Conservation (phyloP, 345 rosid genomes). For the Garcia nutans region DNA sequence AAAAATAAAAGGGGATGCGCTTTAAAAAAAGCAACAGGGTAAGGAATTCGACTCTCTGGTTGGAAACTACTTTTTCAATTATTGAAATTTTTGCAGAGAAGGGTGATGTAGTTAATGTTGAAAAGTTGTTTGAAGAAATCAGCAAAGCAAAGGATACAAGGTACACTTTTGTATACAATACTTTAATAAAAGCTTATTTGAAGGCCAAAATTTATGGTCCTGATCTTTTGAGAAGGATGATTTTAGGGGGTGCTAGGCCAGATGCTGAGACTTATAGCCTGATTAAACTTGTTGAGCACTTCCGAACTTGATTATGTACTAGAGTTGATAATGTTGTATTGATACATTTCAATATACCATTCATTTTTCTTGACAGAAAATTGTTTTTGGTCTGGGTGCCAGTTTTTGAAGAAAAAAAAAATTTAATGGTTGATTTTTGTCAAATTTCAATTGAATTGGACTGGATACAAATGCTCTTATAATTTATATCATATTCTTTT, state of each 20-base stretch:
- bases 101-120: conserved; percentile 67
- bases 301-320: conserved; percentile 23
- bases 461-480: no score
- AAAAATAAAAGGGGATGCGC: conserved; percentile 55
- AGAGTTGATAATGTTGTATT: not conserved
- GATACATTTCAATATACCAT: not conserved
- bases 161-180: conserved; percentile 75
- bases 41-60: conserved; percentile 75
- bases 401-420: no score
- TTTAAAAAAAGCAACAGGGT: conserved; percentile 49
- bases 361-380: not conserved
- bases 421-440: no score
- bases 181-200: conserved; percentile 76
- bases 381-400: not conserved
- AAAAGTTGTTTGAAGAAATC: conserved; percentile 72
- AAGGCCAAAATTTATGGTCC: conserved; percentile 68
- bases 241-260: conserved; percentile 85
- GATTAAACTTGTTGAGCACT: conserved; percentile 69
- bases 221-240: conserved; percentile 83
- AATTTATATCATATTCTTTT: no score
- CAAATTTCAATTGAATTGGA: no score
- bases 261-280: conserved; percentile 90
- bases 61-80: conserved; percentile 76
- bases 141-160: conserved; percentile 60
- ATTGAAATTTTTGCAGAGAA: conserved; percentile 69